phyloP scores from a whole-genome alignment of 805 yeast genomes.

The Nakazawaea anatomiae region DNA sequence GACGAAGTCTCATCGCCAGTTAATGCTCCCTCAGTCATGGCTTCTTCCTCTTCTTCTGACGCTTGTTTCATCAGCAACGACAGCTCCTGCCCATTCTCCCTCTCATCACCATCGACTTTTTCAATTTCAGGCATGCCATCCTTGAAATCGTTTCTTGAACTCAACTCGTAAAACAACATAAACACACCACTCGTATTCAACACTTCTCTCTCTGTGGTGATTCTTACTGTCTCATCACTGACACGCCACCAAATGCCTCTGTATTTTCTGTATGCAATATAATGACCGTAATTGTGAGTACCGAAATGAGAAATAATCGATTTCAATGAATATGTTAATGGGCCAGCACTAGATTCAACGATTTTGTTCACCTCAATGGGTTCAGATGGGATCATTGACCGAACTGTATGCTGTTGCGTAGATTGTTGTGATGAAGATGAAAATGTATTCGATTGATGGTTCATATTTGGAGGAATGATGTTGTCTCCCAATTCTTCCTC shows the following conservation, averaged over 20 bases:
- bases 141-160: conserved; percentile 41
- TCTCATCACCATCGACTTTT: conserved; percentile 22
- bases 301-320: conserved; percentile 93
- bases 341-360: conserved; percentile 24
- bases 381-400: conserved; percentile 7
- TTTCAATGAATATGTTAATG: conserved; percentile 61
- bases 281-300: conserved; percentile 96
- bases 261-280: conserved; percentile 76
- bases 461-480: conserved; percentile 5
- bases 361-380: conserved; percentile 9
- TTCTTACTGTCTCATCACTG: conserved; percentile 81
- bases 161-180: conserved; percentile 80
- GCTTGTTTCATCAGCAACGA: not conserved
- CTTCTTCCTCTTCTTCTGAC: not conserved
- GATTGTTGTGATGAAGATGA: not conserved
- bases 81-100: conserved; percentile 5
- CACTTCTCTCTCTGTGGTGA: conserved; percentile 78
- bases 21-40: not conserved
- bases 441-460: conserved; percentile 4
- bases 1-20: not conserved
- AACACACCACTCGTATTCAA: conserved; percentile 80
- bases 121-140: conserved; percentile 39
- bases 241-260: conserved; percentile 95
- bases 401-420: not conserved
- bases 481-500: not conserved